phyloP scores from a whole-genome alignment of 352 stramenopile genomes.

The Globisporangium middletonii region DNA sequence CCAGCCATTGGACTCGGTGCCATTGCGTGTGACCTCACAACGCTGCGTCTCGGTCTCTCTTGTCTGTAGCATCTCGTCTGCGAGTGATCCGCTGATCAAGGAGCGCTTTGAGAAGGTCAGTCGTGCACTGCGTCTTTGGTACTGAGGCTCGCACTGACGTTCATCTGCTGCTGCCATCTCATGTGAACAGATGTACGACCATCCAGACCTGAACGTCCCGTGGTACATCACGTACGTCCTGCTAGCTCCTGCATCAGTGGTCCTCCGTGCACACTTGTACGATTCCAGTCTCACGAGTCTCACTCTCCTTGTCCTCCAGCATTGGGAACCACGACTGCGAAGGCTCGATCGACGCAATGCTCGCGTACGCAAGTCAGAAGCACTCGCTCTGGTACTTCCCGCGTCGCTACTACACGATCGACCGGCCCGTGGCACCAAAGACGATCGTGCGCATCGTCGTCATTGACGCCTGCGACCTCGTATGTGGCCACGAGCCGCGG shows the following conservation, averaged over 20 bases:
- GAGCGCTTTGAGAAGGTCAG: conserved; percentile 70
- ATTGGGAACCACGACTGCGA: conserved; percentile 88
- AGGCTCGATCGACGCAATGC: conserved; percentile 75
- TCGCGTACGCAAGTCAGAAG: conserved; percentile 64
- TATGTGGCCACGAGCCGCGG: conserved; percentile 73
- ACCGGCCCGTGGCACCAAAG: conserved; percentile 69
- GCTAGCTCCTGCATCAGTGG: not conserved
- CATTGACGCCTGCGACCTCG: conserved; percentile 75
- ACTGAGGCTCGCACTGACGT: not conserved
- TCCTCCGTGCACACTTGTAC: not conserved
- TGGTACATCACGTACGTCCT: conserved; percentile 82
- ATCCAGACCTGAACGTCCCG: conserved; percentile 53
- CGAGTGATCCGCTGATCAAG: conserved; percentile 48
- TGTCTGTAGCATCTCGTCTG: conserved; percentile 43
- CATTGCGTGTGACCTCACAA: not conserved
- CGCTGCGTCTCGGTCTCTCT: not conserved
- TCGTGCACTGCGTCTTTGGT: no score
- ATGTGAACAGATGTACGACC: conserved; percentile 59
- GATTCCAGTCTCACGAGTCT: not conserved
- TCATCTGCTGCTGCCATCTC: not conserved
- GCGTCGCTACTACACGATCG: conserved; percentile 71
- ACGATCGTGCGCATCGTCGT: conserved; percentile 79
- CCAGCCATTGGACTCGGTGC: no score
- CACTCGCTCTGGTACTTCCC: conserved; percentile 79
- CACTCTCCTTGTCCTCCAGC: conserved; percentile 16